Base-by-base conservation (phyloP, 2,329 filamentous ascomycete species). In the Fusarium marasasianum region DNA sequence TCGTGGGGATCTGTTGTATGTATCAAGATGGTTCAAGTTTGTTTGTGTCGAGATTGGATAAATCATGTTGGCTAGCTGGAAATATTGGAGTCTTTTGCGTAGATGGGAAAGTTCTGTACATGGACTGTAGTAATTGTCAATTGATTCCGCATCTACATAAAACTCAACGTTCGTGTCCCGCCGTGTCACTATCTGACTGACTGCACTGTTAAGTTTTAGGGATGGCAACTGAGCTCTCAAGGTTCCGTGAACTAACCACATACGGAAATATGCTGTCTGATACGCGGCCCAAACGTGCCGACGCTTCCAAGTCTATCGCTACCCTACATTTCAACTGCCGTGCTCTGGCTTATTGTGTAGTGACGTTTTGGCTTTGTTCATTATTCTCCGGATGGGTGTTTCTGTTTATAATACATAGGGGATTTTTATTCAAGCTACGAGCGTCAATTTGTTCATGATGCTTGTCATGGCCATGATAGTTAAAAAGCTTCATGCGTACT, bases 31-130 rank as follows among this genome's bases (percentile, higher is more conserved):
- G 76, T 76, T 76, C 71, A 69, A 74, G 65, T 73, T 75, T 74
- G 65, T 76, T 69, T 74, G 69, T 77, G 65, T 79, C 68, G 76
- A 75, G 80, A 81, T 81, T 76, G 79, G 77, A 79, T 78, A 78
- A 79, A 77, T 78, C 75, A 78, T 74, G 79, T 78, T 69, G 76
- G 79, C 57, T 64, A 77, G 79, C 78, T 81, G 78, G 77, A 80
- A 79, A 79, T 81, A 66, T 77, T 75, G 80, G 80, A 82, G 81
- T 82, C 80, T 79, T 79, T 79, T 77, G 74, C 79, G 79, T 84
- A 86, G 82, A 84, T 83, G 81, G 79, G 78, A 83, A 66, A 80
- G 80, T 79, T 83, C 79, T 84, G 82, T 84, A 84, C 79, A 84
- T 85, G 80, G 75, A 79, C 73, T 74, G 65, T 79, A 81, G 79